phyloP scores from a whole-genome alignment of 192 early-diverging fungal genomes.

The Backusella sp. region DNA sequence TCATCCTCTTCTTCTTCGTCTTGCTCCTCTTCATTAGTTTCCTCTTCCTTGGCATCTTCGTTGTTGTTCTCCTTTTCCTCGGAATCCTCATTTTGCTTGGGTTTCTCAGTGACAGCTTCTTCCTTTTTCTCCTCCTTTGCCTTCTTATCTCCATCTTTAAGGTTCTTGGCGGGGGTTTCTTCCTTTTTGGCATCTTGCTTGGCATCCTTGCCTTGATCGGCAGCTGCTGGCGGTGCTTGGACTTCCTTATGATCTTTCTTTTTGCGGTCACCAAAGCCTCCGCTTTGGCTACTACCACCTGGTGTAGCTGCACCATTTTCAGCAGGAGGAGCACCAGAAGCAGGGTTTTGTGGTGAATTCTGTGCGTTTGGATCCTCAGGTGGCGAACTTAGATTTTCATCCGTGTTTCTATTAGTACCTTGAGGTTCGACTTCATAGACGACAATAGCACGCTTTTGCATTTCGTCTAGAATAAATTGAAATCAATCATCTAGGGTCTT shows the following conservation, averaged over 20 bases:
- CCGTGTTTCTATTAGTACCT: neutral
- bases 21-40: neutral
- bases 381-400: neutral
- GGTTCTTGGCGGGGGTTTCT: neutral
- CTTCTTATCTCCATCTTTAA: neutral
- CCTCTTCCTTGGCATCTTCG: neutral
- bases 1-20: neutral
- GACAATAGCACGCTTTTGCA: neutral
- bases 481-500: neutral
- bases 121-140: neutral
- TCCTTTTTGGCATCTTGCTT: neutral
- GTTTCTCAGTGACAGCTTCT: neutral
- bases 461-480: neutral
- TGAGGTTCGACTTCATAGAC: neutral
- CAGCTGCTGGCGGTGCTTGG: neutral
- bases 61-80: neutral
- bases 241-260: neutral
- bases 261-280: neutral
- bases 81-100: neutral
- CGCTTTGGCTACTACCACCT: neutral
- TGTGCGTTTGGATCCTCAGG: neutral
- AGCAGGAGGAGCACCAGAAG: neutral
- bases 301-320: neutral
- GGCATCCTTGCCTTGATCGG: neutral
- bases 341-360: no score